phyloP scores from a whole-genome alignment of 345 rosid species.

The Pseudoturritis turrita region DNA sequence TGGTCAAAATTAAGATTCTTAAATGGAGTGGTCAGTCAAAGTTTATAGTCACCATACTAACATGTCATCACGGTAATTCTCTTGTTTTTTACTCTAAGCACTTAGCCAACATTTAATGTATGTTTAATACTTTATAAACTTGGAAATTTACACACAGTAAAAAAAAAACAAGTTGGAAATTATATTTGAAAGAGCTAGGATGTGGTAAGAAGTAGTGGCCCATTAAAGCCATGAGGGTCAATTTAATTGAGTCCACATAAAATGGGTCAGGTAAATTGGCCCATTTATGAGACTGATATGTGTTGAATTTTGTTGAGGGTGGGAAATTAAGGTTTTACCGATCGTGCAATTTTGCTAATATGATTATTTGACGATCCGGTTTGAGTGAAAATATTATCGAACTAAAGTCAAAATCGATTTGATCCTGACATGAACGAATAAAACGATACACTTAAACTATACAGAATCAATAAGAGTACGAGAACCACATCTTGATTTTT shows the following conservation, averaged over 20 bases:
- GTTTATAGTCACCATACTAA: conserved; percentile 7
- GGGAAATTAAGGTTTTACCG: background rate
- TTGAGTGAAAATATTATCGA: too few species aligned
- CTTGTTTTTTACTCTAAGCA: background rate
- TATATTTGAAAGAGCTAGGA: background rate
- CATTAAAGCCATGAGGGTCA: background rate
- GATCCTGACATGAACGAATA: background rate
- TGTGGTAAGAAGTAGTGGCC: background rate
- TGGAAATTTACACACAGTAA: too few species aligned
- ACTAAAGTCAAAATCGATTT: background rate
- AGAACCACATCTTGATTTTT: background rate
- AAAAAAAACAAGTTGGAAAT: background rate
- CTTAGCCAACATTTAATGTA: background rate
- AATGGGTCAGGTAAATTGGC: background rate
- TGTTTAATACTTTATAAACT: too few species aligned
- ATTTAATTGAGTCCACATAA: background rate
- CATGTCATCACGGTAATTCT: background rate
- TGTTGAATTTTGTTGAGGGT: too few species aligned
- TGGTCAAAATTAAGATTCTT: conserved; percentile 22
- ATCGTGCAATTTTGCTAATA: background rate
- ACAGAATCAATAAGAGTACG: too few species aligned
- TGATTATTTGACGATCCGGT: too few species aligned
- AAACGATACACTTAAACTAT: too few species aligned
- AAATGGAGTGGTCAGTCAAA: conserved; percentile 17
- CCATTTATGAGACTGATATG: conserved; percentile 2